These are phyloP conservation scores for Tricholoma sp. DNA, from an alignment of 768 basidiomycete genomes.

Conservation along the genomic window DNA sequence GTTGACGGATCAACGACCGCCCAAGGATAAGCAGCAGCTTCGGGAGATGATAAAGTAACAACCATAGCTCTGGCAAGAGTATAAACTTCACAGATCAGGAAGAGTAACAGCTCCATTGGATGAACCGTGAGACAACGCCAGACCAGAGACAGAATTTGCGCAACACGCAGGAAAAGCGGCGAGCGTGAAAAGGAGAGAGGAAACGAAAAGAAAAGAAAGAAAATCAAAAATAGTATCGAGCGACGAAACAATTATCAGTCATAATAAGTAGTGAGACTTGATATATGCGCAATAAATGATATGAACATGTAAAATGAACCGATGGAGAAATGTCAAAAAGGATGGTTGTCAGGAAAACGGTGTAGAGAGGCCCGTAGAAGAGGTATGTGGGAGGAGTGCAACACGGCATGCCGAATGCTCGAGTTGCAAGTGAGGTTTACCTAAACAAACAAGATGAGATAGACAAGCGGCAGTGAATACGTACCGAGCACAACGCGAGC, in stretches of 20 bases:
- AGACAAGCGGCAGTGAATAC: background rate
- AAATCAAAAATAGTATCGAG: background rate
- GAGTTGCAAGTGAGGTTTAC: background rate
- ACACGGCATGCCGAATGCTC: too few species aligned
- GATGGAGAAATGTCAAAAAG: background rate
- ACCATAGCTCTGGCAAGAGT: background rate
- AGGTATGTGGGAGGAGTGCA: background rate
- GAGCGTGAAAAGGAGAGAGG: too few species aligned
- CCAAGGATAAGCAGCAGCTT: too few species aligned
- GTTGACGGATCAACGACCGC: too few species aligned
- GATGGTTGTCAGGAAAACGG: background rate
- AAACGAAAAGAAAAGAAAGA: background rate
- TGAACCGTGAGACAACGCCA: background rate
- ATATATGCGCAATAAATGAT: background rate
- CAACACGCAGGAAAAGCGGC: too few species aligned
- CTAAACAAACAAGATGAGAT: background rate
- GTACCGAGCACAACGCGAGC: background rate
- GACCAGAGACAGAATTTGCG: background rate
- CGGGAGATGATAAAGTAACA: too few species aligned
- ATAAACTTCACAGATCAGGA: too few species aligned
- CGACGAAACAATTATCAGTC: too few species aligned
- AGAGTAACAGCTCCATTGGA: background rate
- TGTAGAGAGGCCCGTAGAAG: background rate
- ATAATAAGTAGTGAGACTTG: background rate
- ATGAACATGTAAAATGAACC: background rate